Conservation (phyloP, 495 filamentous ascomycete species). For the Xylaria longipes region DNA sequence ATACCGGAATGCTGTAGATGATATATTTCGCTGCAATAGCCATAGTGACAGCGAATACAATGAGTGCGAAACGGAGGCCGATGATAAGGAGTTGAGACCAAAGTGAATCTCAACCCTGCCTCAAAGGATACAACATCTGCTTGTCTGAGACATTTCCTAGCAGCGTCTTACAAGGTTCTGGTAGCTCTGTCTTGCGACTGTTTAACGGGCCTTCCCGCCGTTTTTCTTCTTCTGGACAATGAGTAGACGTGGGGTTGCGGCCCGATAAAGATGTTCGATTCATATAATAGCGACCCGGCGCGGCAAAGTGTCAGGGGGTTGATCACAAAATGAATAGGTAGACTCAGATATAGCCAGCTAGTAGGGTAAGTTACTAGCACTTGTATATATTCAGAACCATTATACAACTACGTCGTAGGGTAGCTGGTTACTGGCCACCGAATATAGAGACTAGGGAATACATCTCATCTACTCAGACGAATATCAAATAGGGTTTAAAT, state of each 20-base stretch:
- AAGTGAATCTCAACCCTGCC: too few species aligned
- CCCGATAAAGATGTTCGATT: not conserved
- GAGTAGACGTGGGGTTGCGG: not conserved
- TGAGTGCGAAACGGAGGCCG: not conserved
- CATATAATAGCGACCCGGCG: not conserved
- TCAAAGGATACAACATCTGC: not conserved
- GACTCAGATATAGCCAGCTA: not conserved
- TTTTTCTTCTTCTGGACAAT: not conserved
- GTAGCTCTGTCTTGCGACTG: not conserved
- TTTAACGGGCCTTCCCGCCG: not conserved
- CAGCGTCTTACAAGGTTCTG: not conserved
- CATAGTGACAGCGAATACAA: not conserved
- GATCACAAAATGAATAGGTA: not conserved
- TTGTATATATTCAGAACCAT: too few species aligned
- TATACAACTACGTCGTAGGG: too few species aligned
- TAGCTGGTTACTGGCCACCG: not conserved
- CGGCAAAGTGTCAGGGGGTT: not conserved
- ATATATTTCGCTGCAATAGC: not conserved
- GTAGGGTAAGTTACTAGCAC: too few species aligned
- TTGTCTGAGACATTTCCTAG: not conserved
- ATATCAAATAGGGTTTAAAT: not conserved
- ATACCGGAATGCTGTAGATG: not conserved
- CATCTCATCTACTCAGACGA: not conserved
- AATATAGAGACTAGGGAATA: not conserved
- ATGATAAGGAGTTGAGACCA: not conserved